phyloP scores from a whole-genome alignment of 257 asterid species.

The Solanum pimpinellifolium region DNA sequence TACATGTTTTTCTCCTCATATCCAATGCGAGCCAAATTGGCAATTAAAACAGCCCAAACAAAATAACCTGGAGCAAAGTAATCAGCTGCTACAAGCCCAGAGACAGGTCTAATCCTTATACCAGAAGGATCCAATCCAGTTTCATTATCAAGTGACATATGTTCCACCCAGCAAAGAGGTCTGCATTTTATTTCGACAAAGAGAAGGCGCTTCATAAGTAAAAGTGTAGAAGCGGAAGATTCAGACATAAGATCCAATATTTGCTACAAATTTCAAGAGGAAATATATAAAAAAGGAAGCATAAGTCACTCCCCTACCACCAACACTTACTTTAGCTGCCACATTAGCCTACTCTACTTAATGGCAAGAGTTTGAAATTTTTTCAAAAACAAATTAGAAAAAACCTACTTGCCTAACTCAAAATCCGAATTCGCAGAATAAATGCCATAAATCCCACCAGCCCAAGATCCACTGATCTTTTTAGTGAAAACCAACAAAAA shows the following conservation, averaged over 20 bases:
- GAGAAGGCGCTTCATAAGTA: background rate
- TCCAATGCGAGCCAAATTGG: constrained; percentile 81
- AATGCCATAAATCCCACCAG: background rate
- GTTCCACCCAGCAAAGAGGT: constrained; percentile 84
- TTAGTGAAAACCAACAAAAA: background rate
- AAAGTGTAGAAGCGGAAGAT: background rate
- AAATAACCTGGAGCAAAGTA: constrained; percentile 81
- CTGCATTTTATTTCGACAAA: constrained; percentile 18
- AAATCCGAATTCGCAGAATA: background rate
- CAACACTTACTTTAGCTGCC: background rate
- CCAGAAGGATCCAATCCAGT: constrained; percentile 79
- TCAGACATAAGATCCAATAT: background rate
- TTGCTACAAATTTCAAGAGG: background rate
- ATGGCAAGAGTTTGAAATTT: background rate
- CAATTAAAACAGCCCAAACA: constrained; percentile 79
- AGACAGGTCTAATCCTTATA: constrained; percentile 66
- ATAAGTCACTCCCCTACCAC: background rate
- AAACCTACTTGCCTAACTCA: background rate
- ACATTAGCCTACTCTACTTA: background rate
- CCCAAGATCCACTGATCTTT: background rate
- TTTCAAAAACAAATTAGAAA: background rate
- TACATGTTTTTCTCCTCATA: constrained; percentile 81
- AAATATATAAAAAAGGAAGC: background rate
- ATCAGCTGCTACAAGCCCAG: constrained; percentile 87
- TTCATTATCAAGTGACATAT: constrained; percentile 72